phyloP scores from a whole-genome alignment of 768 basidiomycete genomes.

The Pseudohyphozyma bogoriensis region DNA sequence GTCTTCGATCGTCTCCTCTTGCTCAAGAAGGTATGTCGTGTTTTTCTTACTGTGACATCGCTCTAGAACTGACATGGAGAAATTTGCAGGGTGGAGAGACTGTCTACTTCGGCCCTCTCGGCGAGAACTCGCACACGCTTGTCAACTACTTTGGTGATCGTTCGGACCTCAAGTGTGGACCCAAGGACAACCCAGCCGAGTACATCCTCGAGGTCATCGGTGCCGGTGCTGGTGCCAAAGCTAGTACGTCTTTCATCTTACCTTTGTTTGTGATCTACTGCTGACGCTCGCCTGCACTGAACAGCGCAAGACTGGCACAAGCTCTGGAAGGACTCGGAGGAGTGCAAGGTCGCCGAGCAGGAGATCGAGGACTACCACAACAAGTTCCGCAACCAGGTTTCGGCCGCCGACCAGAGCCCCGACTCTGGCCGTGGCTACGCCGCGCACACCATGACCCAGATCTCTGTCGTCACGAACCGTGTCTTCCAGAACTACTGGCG shows the following conservation, averaged over 20 bases:
- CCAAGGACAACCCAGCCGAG: constrained; percentile 63
- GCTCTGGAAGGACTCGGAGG: constrained; percentile 68
- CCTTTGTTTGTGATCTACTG: constrained; percentile 30
- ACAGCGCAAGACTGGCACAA: constrained; percentile 75
- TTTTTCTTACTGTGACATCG: constrained; percentile 51
- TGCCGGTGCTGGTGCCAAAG: constrained; percentile 48
- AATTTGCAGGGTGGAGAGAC: constrained; percentile 76
- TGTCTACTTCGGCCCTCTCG: constrained; percentile 55
- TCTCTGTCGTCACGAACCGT: constrained; percentile 28
- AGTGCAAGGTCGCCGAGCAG: constrained; percentile 41
- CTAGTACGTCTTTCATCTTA: not conserved
- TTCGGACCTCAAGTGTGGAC: constrained; percentile 45
- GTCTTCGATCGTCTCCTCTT: constrained; percentile 56
- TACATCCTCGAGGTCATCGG: constrained; percentile 55
- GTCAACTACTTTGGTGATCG: constrained; percentile 46
- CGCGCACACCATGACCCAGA: constrained; percentile 13
- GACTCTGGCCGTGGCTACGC: constrained; percentile 27
- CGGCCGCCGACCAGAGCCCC: constrained; percentile 26
- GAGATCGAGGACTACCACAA: constrained; percentile 52
- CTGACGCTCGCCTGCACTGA: not conserved
- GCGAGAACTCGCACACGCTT: constrained; percentile 51
- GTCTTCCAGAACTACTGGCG: constrained; percentile 41
- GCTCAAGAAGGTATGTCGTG: constrained; percentile 41
- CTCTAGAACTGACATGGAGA: constrained; percentile 82
- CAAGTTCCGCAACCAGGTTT: constrained; percentile 10